Evolutionary conservation across 2,329 filamentous ascomycete genomes (phyloP).

Genomic region (Monosporascus sp.): DNA sequence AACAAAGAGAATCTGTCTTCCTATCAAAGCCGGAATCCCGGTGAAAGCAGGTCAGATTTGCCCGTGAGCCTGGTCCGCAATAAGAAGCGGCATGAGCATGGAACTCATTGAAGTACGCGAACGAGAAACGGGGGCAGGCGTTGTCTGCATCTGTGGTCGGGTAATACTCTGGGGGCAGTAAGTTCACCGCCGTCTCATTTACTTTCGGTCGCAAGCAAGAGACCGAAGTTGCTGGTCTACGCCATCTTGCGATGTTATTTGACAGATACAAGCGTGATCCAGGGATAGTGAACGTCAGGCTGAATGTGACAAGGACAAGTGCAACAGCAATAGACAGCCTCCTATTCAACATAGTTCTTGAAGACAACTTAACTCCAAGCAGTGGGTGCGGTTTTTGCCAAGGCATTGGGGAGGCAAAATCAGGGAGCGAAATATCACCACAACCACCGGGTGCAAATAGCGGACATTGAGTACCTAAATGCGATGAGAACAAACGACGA

Average conservation of each 20-base stretch:
- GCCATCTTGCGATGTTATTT: background rate
- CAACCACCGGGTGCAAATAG: too few species aligned
- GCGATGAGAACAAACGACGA: too few species aligned
- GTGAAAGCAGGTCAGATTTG: conserved; percentile 6
- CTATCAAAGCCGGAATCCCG: conserved; percentile 2
- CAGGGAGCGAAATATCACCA: too few species aligned
- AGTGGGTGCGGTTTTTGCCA: too few species aligned
- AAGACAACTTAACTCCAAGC: background rate
- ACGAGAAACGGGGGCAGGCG: conserved; percentile 4
- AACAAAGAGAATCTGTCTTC: conserved; percentile 8
- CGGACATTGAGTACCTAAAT: too few species aligned
- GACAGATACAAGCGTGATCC: background rate
- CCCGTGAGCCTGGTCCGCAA: background rate
- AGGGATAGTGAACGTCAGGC: background rate
- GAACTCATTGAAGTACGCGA: conserved; percentile 5
- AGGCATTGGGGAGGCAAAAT: too few species aligned
- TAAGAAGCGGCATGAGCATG: conserved; percentile 3
- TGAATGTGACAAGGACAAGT: background rate
- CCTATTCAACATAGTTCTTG: conserved; percentile 2
- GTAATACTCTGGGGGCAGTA: conserved; percentile 2
- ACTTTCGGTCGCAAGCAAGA: background rate
- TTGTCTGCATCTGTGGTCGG: background rate
- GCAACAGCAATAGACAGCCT: background rate
- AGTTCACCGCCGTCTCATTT: background rate
- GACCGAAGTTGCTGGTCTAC: background rate